Evolutionary conservation across 2,329 filamentous ascomycete genomes (phyloP).

Genomic region (Penicillium expansum): DNA sequence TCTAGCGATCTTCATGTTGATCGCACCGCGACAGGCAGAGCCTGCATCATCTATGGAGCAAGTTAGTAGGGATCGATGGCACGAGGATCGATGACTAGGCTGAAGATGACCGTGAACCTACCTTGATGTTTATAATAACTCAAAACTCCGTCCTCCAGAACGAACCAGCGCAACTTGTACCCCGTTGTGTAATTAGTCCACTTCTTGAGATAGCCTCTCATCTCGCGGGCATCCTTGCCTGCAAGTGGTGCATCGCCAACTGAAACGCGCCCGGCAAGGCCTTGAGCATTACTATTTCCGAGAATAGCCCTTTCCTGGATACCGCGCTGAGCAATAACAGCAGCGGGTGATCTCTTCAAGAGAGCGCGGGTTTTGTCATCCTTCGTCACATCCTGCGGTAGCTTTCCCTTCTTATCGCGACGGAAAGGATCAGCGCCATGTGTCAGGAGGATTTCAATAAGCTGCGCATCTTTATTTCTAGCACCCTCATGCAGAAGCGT

Average conservation of each 20-base stretch:
- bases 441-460: constrained; percentile 85
- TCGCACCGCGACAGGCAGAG: constrained; percentile 92
- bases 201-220: constrained; percentile 98
- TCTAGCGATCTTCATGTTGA: constrained; percentile 96
- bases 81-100: constrained; percentile 16
- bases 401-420: constrained; percentile 88
- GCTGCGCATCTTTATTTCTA: constrained; percentile 76
- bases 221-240: constrained; percentile 85
- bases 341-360: constrained; percentile 89
- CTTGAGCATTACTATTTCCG: constrained; percentile 63
- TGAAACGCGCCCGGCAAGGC: constrained; percentile 50
- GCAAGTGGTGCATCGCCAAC: constrained; percentile 56
- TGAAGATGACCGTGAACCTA: constrained; percentile 25
- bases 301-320: constrained; percentile 97
- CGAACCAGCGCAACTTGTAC: constrained; percentile 96
- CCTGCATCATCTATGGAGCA: constrained; percentile 71
- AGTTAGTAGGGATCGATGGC: constrained; percentile 1
- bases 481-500: constrained; percentile 92
- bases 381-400: constrained; percentile 94
- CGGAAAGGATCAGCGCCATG: constrained; percentile 96
- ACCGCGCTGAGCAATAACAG: constrained; percentile 86
- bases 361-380: constrained; percentile 86
- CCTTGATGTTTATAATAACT: constrained; percentile 98
- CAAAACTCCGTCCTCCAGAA: constrained; percentile 91
- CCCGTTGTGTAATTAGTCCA: constrained; percentile 99